Conservation (phyloP, 2,329 filamentous ascomycete genomes). For the Chaetothyriales sp. region DNA sequence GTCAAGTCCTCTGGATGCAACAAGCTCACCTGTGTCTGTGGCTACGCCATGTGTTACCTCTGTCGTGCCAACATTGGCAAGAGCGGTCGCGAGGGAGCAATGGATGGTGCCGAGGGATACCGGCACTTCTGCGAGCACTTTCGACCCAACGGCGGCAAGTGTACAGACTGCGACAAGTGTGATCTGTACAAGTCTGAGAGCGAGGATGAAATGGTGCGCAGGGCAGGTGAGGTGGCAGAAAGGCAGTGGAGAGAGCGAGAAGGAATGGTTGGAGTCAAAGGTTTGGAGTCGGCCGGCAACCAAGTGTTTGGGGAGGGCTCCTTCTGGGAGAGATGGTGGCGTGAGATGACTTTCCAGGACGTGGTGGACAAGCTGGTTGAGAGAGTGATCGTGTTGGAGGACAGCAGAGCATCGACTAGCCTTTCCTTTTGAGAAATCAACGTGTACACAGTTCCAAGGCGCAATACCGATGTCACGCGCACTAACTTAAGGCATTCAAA, state of each 20-base stretch:
- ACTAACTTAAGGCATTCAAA: too few species aligned
- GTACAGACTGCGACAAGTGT: slow-evolving; percentile 64
- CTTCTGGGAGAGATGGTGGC: background rate
- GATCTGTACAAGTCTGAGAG: slow-evolving; percentile 59
- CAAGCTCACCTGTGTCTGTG: slow-evolving; percentile 88
- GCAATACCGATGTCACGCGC: too few species aligned
- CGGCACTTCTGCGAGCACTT: slow-evolving; percentile 95
- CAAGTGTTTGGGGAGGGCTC: background rate
- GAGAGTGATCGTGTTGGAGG: background rate
- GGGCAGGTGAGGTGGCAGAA: slow-evolving; percentile 58
- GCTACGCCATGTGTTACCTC: slow-evolving; percentile 96
- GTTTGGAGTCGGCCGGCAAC: slow-evolving; percentile 4
- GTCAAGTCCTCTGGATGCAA: slow-evolving; percentile 93
- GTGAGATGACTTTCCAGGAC: background rate
- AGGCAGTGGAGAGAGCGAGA: slow-evolving; percentile 54
- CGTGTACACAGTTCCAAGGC: too few species aligned
- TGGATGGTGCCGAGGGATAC: slow-evolving; percentile 50
- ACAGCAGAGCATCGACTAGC: background rate
- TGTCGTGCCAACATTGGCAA: slow-evolving; percentile 48
- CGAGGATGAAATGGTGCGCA: slow-evolving; percentile 52
- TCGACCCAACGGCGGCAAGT: slow-evolving; percentile 62
- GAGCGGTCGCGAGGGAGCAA: slow-evolving; percentile 6
- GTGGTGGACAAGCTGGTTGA: background rate
- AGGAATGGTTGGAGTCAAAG: slow-evolving; percentile 23
- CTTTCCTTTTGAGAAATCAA: too few species aligned